phyloP scores from a whole-genome alignment of 768 basidiomycete species.

The Podaxis rugospora region DNA sequence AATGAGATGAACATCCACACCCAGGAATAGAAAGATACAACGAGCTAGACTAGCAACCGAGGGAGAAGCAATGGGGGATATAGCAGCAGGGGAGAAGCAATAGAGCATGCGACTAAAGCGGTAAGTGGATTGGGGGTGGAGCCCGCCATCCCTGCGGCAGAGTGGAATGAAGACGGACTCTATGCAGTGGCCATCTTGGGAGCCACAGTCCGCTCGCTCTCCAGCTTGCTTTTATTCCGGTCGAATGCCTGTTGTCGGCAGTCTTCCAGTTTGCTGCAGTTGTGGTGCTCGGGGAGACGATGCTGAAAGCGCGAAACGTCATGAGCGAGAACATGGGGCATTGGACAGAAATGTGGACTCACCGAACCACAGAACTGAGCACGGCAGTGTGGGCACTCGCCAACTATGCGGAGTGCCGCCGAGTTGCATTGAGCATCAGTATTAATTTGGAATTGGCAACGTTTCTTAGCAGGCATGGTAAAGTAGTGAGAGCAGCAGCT shows the following conservation, averaged over 20 bases:
- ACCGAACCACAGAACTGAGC: constrained; percentile 75
- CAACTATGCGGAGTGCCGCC: constrained; percentile 79
- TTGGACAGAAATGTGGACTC: constrained; percentile 27
- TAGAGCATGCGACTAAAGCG: constrained; percentile 8
- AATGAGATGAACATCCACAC: constrained; percentile 3
- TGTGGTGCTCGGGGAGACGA: constrained; percentile 85
- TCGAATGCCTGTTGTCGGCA: constrained; percentile 88
- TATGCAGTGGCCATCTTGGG: constrained; percentile 84
- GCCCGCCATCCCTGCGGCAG: background rate
- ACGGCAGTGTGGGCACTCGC: constrained; percentile 79
- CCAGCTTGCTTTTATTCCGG: constrained; percentile 81
- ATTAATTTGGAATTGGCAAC: constrained; percentile 65
- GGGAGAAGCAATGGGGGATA: background rate
- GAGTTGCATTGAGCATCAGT: constrained; percentile 62
- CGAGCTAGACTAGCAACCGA: background rate
- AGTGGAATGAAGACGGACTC: constrained; percentile 11
- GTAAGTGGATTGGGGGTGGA: constrained; percentile 11
- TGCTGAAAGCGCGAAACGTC: constrained; percentile 45
- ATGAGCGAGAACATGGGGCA: constrained; percentile 9
- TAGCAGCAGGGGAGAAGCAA: background rate
- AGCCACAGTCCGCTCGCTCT: constrained; percentile 83
- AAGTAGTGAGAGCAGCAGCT: background rate
- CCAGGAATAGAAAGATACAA: constrained; percentile 4
- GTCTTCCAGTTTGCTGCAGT: constrained; percentile 77
- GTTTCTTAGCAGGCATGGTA: constrained; percentile 80